Conservation (phyloP, 2,329 filamentous ascomycete genomes). For the Coniochaeta sp. region DNA sequence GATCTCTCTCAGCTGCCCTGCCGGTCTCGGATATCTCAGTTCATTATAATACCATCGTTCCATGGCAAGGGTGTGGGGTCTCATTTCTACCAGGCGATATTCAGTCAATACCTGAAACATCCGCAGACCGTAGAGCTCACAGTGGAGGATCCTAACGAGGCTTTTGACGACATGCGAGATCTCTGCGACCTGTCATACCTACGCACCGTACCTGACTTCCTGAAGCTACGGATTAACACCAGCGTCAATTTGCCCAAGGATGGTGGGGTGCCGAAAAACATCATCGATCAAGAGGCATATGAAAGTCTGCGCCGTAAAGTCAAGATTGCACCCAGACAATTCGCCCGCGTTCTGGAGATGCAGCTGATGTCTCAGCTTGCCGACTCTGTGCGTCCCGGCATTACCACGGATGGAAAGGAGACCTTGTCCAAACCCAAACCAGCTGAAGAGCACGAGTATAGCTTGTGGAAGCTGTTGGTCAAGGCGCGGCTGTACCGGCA, state of each 20-base stretch:
- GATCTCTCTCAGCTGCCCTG: constrained; percentile 60
- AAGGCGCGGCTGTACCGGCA: constrained; percentile 72
- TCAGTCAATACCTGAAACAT: constrained; percentile 58
- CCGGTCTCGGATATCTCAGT: constrained; percentile 84
- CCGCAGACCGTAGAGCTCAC: constrained; percentile 73
- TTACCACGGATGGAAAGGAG: constrained; percentile 32
- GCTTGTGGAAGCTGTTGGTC: constrained; percentile 66
- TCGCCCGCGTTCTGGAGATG: constrained; percentile 68
- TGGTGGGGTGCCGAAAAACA: constrained; percentile 37
- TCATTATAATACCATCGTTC: constrained; percentile 82
- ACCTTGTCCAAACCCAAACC: constrained; percentile 18
- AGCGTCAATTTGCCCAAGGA: constrained; percentile 38
- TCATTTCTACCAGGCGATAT: constrained; percentile 75
- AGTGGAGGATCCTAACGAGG: constrained; percentile 88
- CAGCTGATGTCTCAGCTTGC: constrained; percentile 58
- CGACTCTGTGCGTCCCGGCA: constrained; percentile 44
- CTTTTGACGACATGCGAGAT: constrained; percentile 74
- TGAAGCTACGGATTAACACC: constrained; percentile 46
- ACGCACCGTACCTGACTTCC: constrained; percentile 50
- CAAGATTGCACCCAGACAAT: constrained; percentile 74
- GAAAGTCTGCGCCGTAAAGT: constrained; percentile 49
- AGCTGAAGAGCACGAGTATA: constrained; percentile 42
- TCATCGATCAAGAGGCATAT: constrained; percentile 50
- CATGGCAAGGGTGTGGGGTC: constrained; percentile 74
- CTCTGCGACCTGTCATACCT: constrained; percentile 63